These are phyloP conservation scores for Cyclotella baltica DNA, from an alignment of 108 stramenopile genomes.

Conservation along the genomic window DNA sequence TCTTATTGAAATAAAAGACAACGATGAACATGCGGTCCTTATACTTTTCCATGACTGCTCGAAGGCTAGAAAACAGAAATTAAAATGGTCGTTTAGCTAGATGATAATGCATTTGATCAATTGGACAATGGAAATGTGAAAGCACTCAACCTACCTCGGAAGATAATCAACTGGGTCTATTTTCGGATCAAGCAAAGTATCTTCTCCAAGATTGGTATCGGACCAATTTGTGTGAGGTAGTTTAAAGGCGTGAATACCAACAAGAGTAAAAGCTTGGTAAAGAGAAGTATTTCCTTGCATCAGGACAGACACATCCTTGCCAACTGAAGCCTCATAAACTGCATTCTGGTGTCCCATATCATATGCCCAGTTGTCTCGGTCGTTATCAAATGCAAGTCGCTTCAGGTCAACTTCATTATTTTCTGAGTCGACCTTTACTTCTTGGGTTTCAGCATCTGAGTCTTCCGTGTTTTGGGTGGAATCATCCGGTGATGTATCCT, in stretches of 20 bases:
- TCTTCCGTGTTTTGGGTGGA: conserved; percentile 3
- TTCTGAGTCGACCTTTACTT: not conserved
- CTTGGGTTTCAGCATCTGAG: not conserved
- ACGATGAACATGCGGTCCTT: conserved; percentile 72
- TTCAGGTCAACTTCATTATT: conserved; percentile 8
- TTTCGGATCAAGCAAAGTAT: conserved; percentile 27
- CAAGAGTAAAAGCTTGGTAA: conserved; percentile 66
- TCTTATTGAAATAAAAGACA: conserved; percentile 32
- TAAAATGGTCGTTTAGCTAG: not conserved
- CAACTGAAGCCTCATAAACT: conserved; percentile 74
- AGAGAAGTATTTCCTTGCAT: conserved; percentile 12
- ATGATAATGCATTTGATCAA: not conserved
- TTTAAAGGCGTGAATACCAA: conserved; percentile 62
- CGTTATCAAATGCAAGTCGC: conserved; percentile 74
- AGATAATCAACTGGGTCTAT: conserved; percentile 67
- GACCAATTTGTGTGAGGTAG: conserved; percentile 5
- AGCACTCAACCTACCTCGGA: conserved; percentile 10
- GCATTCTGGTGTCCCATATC: conserved; percentile 65
- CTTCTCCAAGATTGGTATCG: not conserved
- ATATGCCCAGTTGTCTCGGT: conserved; percentile 61
- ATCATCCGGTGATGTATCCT: not conserved
- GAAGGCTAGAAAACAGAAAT: conserved; percentile 31
- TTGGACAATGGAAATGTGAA: not conserved
- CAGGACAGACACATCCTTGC: conserved; percentile 61
- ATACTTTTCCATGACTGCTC: conserved; percentile 53